phyloP scores from a whole-genome alignment of 345 rosid species.

The Camelina sativa region DNA sequence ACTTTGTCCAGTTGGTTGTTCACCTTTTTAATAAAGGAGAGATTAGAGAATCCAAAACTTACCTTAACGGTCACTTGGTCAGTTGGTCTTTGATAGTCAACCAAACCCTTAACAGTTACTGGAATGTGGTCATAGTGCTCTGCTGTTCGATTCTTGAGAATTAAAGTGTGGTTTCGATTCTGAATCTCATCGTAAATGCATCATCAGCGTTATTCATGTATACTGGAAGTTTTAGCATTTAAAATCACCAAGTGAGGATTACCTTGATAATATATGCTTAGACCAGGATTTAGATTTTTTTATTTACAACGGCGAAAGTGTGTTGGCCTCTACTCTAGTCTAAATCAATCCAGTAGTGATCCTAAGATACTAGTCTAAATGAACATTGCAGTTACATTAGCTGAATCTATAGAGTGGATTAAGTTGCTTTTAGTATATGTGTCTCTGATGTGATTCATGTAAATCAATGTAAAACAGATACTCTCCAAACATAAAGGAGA shows the following conservation, averaged over 20 bases:
- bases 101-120: not conserved
- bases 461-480: slow-evolving; percentile 49
- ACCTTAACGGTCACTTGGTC: not conserved
- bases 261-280: not conserved
- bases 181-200: not conserved
- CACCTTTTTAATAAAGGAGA: not conserved
- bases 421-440: not conserved
- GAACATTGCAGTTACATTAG: not conserved
- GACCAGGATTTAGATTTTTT: not conserved
- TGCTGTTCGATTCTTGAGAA: not conserved
- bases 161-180: not conserved
- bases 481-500: slow-evolving; percentile 80
- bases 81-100: not conserved
- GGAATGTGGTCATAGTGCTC: not conserved
- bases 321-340: not conserved
- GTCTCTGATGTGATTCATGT: not conserved
- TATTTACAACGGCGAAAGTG: not conserved
- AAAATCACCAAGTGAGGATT: not conserved
- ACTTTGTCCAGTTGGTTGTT: not conserved
- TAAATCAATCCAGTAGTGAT: not conserved
- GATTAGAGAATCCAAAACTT: not conserved
- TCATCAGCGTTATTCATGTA: not conserved
- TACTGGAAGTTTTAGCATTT: not conserved
- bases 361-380: not conserved
- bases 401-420: not conserved